Evolutionary conservation across 148 eudicot species (phyloP), one percentile per base, ranked within the genome.

Genomic region (Rhododendron griersonianum): DNA sequence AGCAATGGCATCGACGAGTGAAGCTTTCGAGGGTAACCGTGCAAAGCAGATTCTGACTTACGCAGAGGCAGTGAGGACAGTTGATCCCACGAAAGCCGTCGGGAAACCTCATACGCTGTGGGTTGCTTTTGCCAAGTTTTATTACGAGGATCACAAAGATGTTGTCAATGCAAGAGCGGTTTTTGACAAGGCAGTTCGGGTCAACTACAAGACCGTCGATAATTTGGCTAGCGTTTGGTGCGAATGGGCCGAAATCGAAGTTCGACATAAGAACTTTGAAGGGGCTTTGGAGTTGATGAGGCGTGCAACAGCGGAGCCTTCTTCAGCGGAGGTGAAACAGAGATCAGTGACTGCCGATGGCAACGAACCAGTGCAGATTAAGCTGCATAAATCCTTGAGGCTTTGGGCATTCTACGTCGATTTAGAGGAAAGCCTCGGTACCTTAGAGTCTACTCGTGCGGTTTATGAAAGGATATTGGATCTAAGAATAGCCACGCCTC

Each of bases 211-310:
- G 83, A 86, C 95, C 10, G 95, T 95, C 61, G 99, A 97, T 90
- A 95, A 97, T 90, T 88, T 97, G 81, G 99, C 98, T 25, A 93
- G 98, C 84, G 88, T 97, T 37, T 97, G 98, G 98, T 97, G 99
- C 87, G 99, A 95, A 59, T 97, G 99, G 99, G 99, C 98, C 11
- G 98, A 97, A 88, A 95, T 95, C 96, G 99, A 95, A 74, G 88
- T 97, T 21, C 92, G 92, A 81, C 98, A 94, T 87, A 92, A 93
- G 82, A 92, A 93, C 61, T 93, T 95, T 78, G 90, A 85, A 84
- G 95, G 93, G 50, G 98, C 98, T 18, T 79, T 97, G 82, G 98
- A 95, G 28, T 83, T 95, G 83, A 95, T 97, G 99, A 92, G 95
- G 47, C 98, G 98, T 50, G 99, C 99, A 2, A 97, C 99, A 30